A percentile compares a stretch with the other conserved stretches of the same genome.
Conservation (phyloP, 2,329 filamentous ascomycete genomes). For the Xylaria polymorpha region DNA sequence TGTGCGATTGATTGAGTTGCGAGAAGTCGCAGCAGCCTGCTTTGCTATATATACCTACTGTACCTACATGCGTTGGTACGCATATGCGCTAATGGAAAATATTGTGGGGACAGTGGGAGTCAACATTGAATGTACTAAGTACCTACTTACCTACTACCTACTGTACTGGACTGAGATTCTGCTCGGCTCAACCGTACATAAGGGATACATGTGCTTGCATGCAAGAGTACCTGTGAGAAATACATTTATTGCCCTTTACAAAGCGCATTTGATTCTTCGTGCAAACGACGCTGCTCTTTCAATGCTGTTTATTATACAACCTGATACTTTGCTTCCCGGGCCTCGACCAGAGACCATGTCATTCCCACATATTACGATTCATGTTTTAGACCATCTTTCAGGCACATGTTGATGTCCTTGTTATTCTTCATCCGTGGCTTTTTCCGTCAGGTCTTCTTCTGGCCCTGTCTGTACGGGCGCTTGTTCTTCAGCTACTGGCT, state of each 20-base stretch:
- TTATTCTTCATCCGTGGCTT: slow-evolving; percentile 20
- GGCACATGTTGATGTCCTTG: slow-evolving; percentile 1
- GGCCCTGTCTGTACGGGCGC: slow-evolving; percentile 3
- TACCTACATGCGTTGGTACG: too few species aligned
- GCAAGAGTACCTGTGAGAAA: slow-evolving; percentile 3
- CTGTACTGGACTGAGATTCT: neutral
- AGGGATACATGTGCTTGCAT: too few species aligned
- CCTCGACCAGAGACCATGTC: neutral
- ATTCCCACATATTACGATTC: slow-evolving; percentile 7
- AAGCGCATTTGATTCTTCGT: slow-evolving; percentile 23
- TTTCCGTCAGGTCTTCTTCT: slow-evolving; percentile 21
- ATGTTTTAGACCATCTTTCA: neutral
- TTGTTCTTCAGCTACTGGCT: slow-evolving; percentile 20
- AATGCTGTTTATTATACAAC: slow-evolving; percentile 44
- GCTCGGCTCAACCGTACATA: neutral
- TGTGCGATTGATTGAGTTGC: neutral
- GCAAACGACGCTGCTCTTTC: slow-evolving; percentile 25
- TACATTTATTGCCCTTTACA: neutral
- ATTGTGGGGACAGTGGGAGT: slow-evolving; percentile 3
- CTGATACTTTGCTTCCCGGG: slow-evolving; percentile 11
- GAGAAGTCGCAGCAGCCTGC: neutral
- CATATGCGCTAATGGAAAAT: neutral
- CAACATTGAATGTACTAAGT: neutral
- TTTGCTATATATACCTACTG: neutral
- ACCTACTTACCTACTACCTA: too few species aligned